phyloP scores from a whole-genome alignment of 2,329 filamentous ascomycete species.

The Nemania abortiva region DNA sequence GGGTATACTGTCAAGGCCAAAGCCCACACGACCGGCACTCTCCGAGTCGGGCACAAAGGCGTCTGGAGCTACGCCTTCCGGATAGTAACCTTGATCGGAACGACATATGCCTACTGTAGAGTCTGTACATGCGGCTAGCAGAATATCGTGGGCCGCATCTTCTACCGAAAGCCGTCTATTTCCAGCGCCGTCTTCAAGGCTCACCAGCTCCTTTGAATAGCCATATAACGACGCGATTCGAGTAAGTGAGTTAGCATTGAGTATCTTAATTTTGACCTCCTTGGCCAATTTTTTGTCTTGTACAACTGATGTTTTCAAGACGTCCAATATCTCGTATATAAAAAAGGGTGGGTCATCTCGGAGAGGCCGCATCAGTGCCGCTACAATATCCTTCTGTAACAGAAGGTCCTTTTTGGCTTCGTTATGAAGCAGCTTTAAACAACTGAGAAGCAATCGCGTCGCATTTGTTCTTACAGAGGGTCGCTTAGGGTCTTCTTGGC shows the following conservation, averaged over 20 bases:
- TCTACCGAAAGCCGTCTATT: slow-evolving; percentile 64
- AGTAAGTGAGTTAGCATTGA: slow-evolving; percentile 80
- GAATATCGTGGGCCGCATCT: slow-evolving; percentile 78
- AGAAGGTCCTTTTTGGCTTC: slow-evolving; percentile 86
- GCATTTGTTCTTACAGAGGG: slow-evolving; percentile 87
- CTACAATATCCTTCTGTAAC: slow-evolving; percentile 78
- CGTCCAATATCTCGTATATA: slow-evolving; percentile 78
- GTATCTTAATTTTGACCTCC: slow-evolving; percentile 78
- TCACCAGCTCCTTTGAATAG: slow-evolving; percentile 62
- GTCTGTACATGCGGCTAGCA: slow-evolving; percentile 80
- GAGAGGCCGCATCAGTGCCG: slow-evolving; percentile 80
- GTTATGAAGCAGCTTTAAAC: slow-evolving; percentile 81
- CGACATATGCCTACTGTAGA: slow-evolving; percentile 79
- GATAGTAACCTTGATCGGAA: slow-evolving; percentile 86
- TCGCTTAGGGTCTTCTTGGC: slow-evolving; percentile 73
- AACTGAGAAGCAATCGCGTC: slow-evolving; percentile 81
- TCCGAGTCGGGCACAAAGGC: slow-evolving; percentile 54
- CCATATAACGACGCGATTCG: slow-evolving; percentile 79
- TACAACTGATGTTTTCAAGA: slow-evolving; percentile 77
- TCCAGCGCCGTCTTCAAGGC: slow-evolving; percentile 56
- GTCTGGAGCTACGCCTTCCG: slow-evolving; percentile 72
- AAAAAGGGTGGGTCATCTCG: slow-evolving; percentile 81
- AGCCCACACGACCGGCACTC: slow-evolving; percentile 64
- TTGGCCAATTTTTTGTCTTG: slow-evolving; percentile 79
- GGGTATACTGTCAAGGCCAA: slow-evolving; percentile 76